These are phyloP conservation scores for Chloris gayana DNA, from an alignment of 176 grass and related monocot genomes.

Conservation along the genomic window DNA sequence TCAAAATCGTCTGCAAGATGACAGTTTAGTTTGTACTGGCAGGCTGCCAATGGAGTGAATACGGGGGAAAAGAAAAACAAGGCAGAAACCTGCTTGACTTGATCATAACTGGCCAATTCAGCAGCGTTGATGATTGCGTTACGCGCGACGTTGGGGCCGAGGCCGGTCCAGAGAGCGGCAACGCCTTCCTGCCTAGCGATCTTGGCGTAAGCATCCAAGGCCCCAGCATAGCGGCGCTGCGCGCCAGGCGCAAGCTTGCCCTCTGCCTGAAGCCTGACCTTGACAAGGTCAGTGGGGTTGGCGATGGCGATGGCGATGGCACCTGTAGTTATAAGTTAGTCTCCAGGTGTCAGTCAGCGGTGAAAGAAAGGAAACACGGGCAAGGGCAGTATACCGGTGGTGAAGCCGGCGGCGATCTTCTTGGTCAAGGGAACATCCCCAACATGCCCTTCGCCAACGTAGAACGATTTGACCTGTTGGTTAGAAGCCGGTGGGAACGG, in stretches of 20 bases:
- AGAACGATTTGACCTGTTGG: constrained; percentile 83
- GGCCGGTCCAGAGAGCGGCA: constrained; percentile 70
- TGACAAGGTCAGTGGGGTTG: constrained; percentile 97
- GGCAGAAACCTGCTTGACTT: constrained; percentile 78
- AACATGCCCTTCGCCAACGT: constrained; percentile 74
- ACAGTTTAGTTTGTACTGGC: not conserved
- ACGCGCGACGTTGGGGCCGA: constrained; percentile 80
- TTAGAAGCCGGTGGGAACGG: not conserved
- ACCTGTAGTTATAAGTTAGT: constrained; percentile 35
- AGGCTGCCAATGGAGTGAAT: not conserved
- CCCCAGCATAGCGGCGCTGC: constrained; percentile 70
- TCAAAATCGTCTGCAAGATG: constrained; percentile 72
- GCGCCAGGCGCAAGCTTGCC: constrained; percentile 78
- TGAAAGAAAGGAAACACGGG: not conserved
- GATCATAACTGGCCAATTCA: constrained; percentile 95
- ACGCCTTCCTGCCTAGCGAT: constrained; percentile 89
- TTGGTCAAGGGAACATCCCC: constrained; percentile 81
- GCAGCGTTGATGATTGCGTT: constrained; percentile 94
- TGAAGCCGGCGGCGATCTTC: constrained; percentile 87
- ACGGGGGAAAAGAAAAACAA: not conserved
- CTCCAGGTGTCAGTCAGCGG: not conserved
- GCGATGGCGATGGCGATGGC: constrained; percentile 84
- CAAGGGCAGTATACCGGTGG: constrained; percentile 53
- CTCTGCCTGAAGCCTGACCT: constrained; percentile 89
- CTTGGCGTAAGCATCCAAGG: constrained; percentile 79